phyloP scores from a whole-genome alignment of 345 rosid species.

The Ailanthus altissimus region DNA sequence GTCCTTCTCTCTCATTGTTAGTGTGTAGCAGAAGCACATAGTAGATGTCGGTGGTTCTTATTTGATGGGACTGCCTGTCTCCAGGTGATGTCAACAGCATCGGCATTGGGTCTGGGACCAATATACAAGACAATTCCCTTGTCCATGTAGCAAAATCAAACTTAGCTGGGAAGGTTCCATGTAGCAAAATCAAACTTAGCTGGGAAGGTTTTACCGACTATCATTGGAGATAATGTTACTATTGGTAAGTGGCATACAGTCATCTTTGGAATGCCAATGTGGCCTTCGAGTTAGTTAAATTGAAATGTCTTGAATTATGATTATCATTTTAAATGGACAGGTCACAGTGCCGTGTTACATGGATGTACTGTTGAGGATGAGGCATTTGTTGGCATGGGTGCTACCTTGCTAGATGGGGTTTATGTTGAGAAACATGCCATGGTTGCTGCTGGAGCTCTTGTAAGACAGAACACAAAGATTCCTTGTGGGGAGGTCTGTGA shows the following conservation, averaged over 20 bases:
- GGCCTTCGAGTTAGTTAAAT: neutral
- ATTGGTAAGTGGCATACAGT: constrained; percentile 44
- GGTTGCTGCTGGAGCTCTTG: constrained; percentile 96
- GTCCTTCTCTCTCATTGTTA: neutral
- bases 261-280: neutral
- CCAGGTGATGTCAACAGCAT: constrained; percentile 82
- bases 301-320: constrained; percentile 15
- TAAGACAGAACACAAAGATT: constrained; percentile 79
- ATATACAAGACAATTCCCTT: constrained; percentile 77
- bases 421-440: constrained; percentile 87
- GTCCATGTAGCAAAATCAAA: constrained; percentile 87
- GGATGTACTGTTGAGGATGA: constrained; percentile 90
- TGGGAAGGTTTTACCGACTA: constrained; percentile 78
- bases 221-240: constrained; percentile 81
- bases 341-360: constrained; percentile 85
- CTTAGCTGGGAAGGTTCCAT: constrained; percentile 75
- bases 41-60: constrained; percentile 3
- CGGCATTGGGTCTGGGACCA: constrained; percentile 72
- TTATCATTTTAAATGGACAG: constrained; percentile 38
- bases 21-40: neutral
- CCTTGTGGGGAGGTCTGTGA: constrained; percentile 79
- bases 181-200: constrained; percentile 81
- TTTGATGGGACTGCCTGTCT: constrained; percentile 10
- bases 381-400: constrained; percentile 82
- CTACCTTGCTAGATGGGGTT: constrained; percentile 81